Base-by-base conservation (phyloP, 441 rosid species). In the Adansonia madagascariensis region DNA sequence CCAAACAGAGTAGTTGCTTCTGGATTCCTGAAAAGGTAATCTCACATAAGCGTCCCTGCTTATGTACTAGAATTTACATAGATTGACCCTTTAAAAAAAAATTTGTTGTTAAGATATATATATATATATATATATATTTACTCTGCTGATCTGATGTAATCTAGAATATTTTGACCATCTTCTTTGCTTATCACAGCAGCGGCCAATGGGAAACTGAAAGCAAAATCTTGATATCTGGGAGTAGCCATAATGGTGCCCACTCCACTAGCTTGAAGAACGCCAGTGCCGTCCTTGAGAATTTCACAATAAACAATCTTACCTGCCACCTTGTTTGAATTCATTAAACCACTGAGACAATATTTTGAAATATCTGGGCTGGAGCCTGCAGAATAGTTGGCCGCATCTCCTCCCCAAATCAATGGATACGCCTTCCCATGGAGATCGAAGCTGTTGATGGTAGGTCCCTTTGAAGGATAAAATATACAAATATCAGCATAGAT, bases 361-460 rank as follows among this genome's bases (percentile, higher is more conserved):
- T 63, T 86, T 14, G 86, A 76, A 63, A 66, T 12, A 4, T 70
- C 60, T 3, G 78, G 53, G 62, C 76, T 59, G 24, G 75, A 46
- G 3, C 87, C 87, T 0, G 83, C 79, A 3, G 88, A 83, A 35
- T 77, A 85, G 73, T 88, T 86, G 11, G 86, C 82, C 7, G 86
- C 88, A 78, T 84, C 83, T 77, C 90, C 89, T 71, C 87, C 87
- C 85, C 87, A 87, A 11, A 87, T 63, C 82, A 87, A 77, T 0
- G 84, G 83, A 59, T 71, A 83, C 15, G 87, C 10, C 2, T 68
- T 83, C 31, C 83, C 87, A 24, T 57, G 72, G 50, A 86, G 80
- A 3, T 78, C 62, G 5, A 84, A 87, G 70, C 65, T 83, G 68
- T 89, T 86, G 61, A 89, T 81, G 15, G 90, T 80, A n/a, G 80